phyloP scores from a whole-genome alignment of 805 yeast genomes.

The Saccharomycopsis microspora region DNA sequence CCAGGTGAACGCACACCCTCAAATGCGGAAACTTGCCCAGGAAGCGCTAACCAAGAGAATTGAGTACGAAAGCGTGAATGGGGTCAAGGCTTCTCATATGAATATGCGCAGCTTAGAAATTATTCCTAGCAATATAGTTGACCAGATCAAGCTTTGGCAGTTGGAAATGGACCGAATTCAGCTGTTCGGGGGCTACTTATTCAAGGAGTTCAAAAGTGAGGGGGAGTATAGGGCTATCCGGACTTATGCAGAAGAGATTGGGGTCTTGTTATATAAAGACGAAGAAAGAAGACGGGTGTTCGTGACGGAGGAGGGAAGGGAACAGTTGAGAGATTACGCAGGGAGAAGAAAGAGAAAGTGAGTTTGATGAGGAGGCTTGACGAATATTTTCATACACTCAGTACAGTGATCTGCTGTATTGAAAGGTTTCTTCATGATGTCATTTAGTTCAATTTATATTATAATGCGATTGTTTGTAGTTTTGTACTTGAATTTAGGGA shows the following conservation, averaged over 20 bases:
- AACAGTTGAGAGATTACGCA: slow-evolving; percentile 87
- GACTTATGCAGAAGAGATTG: slow-evolving; percentile 80
- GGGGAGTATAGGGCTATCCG: slow-evolving; percentile 65
- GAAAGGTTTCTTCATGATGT: no score
- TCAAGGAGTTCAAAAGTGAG: slow-evolving; percentile 71
- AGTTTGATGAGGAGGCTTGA: no score
- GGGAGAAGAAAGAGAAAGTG: slow-evolving; percentile 31
- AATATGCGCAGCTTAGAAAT: slow-evolving; percentile 23
- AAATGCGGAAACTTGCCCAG: slow-evolving; percentile 68
- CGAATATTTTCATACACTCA: no score
- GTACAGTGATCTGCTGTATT: no score
- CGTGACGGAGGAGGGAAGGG: slow-evolving; percentile 77
- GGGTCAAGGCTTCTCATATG: slow-evolving; percentile 25
- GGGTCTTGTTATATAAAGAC: slow-evolving; percentile 85
- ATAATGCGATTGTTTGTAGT: no score
- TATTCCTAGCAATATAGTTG: slow-evolving; percentile 92
- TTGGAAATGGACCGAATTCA: slow-evolving; percentile 87
- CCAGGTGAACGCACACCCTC: slow-evolving; percentile 89
- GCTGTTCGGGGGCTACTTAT: slow-evolving; percentile 76
- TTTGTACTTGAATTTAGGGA: no score
- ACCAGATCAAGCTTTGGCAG: slow-evolving; percentile 94
- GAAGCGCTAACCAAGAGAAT: slow-evolving; percentile 54
- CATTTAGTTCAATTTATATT: no score
- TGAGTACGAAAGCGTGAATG: slow-evolving; percentile 46
- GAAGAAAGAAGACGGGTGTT: slow-evolving; percentile 60